Evolutionary conservation across 2,329 filamentous ascomycete species (phyloP).

Genomic region (Xylaria multiplex): DNA sequence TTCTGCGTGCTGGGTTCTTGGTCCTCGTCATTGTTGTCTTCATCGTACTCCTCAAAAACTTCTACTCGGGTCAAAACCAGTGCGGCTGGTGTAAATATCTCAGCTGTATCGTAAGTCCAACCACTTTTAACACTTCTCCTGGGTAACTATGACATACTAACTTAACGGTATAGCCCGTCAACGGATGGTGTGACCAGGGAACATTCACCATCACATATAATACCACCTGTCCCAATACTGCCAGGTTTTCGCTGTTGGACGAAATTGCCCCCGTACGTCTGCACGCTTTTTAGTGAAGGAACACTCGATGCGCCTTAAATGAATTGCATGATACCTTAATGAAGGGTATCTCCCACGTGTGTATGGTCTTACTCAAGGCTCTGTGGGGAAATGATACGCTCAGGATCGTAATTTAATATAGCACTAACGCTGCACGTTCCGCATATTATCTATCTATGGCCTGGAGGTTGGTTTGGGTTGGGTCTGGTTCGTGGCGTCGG

Average conservation of each 20-base stretch:
- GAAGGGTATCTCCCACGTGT: constrained; percentile 1
- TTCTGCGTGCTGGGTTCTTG: constrained; percentile 80
- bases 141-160: constrained; percentile 10
- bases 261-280: constrained; percentile 27
- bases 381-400: neutral
- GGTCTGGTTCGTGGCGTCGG: constrained; percentile 17
- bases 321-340: constrained; percentile 34
- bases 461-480: constrained; percentile 2
- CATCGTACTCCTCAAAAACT: constrained; percentile 87
- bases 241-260: constrained; percentile 38
- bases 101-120: constrained; percentile 82
- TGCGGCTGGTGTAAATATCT: constrained; percentile 96
- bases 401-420: constrained; percentile 10
- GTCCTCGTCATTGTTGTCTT: constrained; percentile 86
- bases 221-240: constrained; percentile 33
- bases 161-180: constrained; percentile 44
- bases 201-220: constrained; percentile 43
- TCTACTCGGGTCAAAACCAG: constrained; percentile 79
- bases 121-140: neutral
- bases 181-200: constrained; percentile 49
- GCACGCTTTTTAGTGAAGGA: neutral
- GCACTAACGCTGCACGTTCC: constrained; percentile 1
- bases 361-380: neutral
- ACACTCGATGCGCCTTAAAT: constrained; percentile 20
- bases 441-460: constrained; percentile 18